A percentile compares a stretch with the other conserved stretches of the same genome.
Evolutionary conservation across 2,329 filamentous ascomycete genomes (phyloP).

Genomic region (Neofusicoccum sp.): DNA sequence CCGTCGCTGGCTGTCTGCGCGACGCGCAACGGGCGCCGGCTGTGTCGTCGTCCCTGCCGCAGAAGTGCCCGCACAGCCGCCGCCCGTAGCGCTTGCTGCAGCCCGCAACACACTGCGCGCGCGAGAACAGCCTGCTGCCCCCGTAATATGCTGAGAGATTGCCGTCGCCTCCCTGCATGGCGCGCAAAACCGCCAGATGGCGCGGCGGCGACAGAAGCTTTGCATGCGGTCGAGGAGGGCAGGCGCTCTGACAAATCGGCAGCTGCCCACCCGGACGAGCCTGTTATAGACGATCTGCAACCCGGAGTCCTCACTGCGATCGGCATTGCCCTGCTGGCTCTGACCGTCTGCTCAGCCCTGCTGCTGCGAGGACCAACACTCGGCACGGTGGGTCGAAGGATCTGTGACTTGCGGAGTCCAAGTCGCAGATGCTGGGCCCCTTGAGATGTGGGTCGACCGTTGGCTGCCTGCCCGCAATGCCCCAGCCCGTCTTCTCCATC

Average conservation of each 20-base stretch:
- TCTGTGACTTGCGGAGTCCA: conserved; percentile 12
- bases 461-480: not conserved
- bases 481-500: not conserved
- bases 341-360: conserved; percentile 13
- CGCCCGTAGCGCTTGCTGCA: not conserved
- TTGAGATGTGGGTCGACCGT: conserved; percentile 12
- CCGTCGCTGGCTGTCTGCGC: not conserved
- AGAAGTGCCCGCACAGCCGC: not conserved
- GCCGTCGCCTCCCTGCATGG: not conserved
- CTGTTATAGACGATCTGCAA: conserved; percentile 4
- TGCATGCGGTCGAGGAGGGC: not conserved
- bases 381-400: not conserved
- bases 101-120: not conserved
- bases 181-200: not conserved
- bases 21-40: not conserved
- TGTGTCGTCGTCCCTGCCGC: too few species aligned
- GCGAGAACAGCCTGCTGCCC: not conserved
- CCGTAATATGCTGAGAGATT: not conserved
- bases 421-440: not conserved
- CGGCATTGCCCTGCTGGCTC: conserved; percentile 8
- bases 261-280: not conserved
- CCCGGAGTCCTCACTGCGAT: not conserved
- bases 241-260: not conserved
- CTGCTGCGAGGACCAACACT: conserved; percentile 6
- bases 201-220: not conserved